A percentile compares a stretch with the other conserved stretches of the same genome.
Conservation (phyloP, 371 early-diverging fungal species). For the Syncephalastrum sp. region DNA sequence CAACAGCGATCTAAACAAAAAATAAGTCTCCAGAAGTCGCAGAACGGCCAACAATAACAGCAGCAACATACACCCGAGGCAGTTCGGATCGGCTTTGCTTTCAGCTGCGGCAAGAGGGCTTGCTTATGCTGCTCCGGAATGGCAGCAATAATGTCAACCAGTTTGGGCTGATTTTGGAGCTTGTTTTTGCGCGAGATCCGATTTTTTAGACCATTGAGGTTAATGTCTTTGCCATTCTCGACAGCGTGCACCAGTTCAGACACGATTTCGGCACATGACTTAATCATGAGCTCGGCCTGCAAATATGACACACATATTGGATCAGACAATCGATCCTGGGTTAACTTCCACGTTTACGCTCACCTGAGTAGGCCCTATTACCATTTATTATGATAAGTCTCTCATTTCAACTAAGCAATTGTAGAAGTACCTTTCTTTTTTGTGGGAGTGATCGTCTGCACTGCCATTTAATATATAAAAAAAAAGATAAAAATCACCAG, state of each 20-base stretch:
- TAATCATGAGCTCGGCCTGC: slow-evolving; percentile 78
- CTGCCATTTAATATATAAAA: neutral
- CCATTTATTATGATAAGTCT: neutral
- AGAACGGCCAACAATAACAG: too few species aligned
- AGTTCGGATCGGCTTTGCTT: slow-evolving; percentile 98
- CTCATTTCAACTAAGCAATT: neutral
- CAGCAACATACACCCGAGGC: slow-evolving; percentile 88
- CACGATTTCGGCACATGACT: slow-evolving; percentile 89
- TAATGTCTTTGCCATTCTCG: slow-evolving; percentile 73
- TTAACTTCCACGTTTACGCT: neutral
- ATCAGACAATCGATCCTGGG: neutral
- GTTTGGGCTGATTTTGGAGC: slow-evolving; percentile 86
- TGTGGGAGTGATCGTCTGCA: slow-evolving; percentile 25
- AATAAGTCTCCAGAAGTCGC: neutral
- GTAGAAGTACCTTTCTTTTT: slow-evolving; percentile 29
- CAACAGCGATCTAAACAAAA: slow-evolving; percentile 88
- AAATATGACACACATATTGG: neutral
- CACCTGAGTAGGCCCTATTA: slow-evolving; percentile 37
- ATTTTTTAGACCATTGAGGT: slow-evolving; percentile 85
- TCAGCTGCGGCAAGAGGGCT: slow-evolving; percentile 83
- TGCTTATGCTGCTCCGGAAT: slow-evolving; percentile 95
- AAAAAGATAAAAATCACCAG: too few species aligned
- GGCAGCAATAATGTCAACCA: slow-evolving; percentile 99
- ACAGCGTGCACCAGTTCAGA: slow-evolving; percentile 79
- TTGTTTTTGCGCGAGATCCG: slow-evolving; percentile 77